Evolutionary conservation across 495 filamentous ascomycete genomes (phyloP).

Genomic region (Xylaria venustula): DNA sequence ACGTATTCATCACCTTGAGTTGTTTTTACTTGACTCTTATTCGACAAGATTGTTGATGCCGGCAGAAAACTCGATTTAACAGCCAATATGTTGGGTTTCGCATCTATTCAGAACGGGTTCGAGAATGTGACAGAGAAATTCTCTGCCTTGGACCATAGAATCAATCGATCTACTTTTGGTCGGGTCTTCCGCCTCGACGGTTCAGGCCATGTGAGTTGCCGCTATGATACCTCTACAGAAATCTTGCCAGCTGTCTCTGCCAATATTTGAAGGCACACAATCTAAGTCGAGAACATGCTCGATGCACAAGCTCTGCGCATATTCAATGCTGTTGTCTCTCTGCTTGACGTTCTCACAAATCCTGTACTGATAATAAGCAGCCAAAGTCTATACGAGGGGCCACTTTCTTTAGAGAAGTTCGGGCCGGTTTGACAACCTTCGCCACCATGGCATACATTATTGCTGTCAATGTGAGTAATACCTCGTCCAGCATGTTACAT

Average conservation of each 20-base stretch:
- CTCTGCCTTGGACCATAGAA: slow-evolving; percentile 29
- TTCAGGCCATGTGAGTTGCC: slow-evolving; percentile 60
- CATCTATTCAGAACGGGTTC: slow-evolving; percentile 2
- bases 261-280: neutral
- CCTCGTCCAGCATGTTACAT: slow-evolving; percentile 4
- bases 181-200: slow-evolving; percentile 70
- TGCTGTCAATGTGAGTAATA: slow-evolving; percentile 48
- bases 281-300: neutral
- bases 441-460: slow-evolving; percentile 85
- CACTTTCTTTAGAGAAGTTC: slow-evolving; percentile 72
- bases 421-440: slow-evolving; percentile 80
- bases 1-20: neutral
- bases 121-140: slow-evolving; percentile 19
- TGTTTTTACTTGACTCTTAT: neutral
- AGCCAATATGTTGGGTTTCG: slow-evolving; percentile 8
- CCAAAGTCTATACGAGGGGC: slow-evolving; percentile 57
- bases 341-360: too few species aligned
- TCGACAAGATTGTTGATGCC: neutral
- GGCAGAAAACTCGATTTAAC: neutral
- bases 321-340: too few species aligned
- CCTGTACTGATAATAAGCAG: slow-evolving; percentile 36
- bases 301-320: neutral
- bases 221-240: neutral
- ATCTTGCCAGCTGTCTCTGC: neutral
- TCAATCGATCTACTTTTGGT: slow-evolving; percentile 56